phyloP scores from a whole-genome alignment of 2,329 filamentous ascomycete species.

The Graphilbum ipis-grandicollis region DNA sequence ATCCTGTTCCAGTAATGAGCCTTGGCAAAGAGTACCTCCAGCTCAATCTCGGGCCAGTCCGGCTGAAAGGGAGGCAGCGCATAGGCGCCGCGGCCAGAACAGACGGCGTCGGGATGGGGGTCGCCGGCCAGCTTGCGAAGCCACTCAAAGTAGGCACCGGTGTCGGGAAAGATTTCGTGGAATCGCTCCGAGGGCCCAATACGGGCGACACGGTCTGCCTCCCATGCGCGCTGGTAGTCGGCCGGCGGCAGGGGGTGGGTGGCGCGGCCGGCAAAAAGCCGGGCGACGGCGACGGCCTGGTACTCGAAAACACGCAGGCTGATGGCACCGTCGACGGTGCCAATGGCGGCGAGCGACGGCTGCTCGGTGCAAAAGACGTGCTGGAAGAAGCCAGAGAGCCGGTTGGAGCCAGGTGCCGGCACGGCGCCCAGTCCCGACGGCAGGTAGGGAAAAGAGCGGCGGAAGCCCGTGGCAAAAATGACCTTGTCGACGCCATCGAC shows the following conservation, averaged over 20 bases:
- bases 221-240: constrained; percentile 16
- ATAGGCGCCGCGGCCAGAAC: background rate
- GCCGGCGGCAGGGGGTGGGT: constrained; percentile 10
- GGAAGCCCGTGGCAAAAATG: constrained; percentile 52
- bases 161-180: constrained; percentile 3
- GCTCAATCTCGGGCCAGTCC: background rate
- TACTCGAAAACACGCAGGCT: constrained; percentile 20
- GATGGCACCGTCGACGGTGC: constrained; percentile 19
- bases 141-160: constrained; percentile 4
- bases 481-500: constrained; percentile 41
- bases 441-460: constrained; percentile 44
- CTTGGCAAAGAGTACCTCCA: background rate
- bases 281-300: constrained; percentile 19
- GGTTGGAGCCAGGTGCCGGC: constrained; percentile 19
- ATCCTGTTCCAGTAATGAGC: background rate
- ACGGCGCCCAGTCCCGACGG: constrained; percentile 17
- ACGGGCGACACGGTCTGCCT: constrained; percentile 5
- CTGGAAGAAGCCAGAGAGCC: constrained; percentile 30
- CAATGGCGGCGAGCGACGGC: constrained; percentile 17
- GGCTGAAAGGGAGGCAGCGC: background rate
- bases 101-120: background rate
- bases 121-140: constrained; percentile 3
- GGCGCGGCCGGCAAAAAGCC: constrained; percentile 16
- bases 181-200: constrained; percentile 1
- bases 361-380: constrained; percentile 19